phyloP scores from a whole-genome alignment of 2,329 filamentous ascomycete species.

The Whalleya microplaca region DNA sequence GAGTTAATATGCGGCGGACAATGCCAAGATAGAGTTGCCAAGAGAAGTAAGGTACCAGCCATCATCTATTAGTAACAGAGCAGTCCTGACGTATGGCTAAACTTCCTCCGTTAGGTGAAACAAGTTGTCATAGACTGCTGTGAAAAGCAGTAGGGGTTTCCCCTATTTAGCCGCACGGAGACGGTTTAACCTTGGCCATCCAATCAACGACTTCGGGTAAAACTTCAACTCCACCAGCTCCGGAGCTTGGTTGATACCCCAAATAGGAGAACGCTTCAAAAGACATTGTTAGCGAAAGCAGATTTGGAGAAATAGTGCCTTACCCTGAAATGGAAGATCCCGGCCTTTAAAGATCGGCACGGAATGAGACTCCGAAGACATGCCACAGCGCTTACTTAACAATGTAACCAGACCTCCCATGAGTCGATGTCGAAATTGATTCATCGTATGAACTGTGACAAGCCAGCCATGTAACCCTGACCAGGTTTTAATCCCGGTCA shows the following conservation, averaged over 20 bases:
- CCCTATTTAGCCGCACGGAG: slow-evolving; percentile 35
- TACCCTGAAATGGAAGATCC: not conserved
- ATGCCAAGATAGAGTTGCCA: slow-evolving; percentile 17
- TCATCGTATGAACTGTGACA: too few species aligned
- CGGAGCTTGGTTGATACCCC: slow-evolving; percentile 20
- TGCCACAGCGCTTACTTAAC: not conserved
- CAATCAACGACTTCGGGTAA: slow-evolving; percentile 28
- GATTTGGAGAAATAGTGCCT: not conserved
- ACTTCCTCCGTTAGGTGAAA: slow-evolving; percentile 35
- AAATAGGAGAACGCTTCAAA: slow-evolving; percentile 16
- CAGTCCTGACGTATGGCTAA: slow-evolving; percentile 28
- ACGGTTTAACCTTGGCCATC: slow-evolving; percentile 11
- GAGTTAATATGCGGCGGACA: slow-evolving; percentile 21
- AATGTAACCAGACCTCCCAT: too few species aligned
- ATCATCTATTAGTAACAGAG: slow-evolving; percentile 12
- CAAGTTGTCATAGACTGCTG: slow-evolving; percentile 26
- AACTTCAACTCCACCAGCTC: slow-evolving; percentile 20
- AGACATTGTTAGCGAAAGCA: not conserved
- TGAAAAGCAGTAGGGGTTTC: slow-evolving; percentile 22
- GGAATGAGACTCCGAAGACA: not conserved
- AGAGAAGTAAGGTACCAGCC: slow-evolving; percentile 25
- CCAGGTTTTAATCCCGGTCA: too few species aligned
- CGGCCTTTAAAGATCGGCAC: not conserved
- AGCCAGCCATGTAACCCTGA: too few species aligned
- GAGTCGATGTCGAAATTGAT: not conserved